Conservation (phyloP, 352 stramenopile genomes). For the Pythium brassicae region DNA sequence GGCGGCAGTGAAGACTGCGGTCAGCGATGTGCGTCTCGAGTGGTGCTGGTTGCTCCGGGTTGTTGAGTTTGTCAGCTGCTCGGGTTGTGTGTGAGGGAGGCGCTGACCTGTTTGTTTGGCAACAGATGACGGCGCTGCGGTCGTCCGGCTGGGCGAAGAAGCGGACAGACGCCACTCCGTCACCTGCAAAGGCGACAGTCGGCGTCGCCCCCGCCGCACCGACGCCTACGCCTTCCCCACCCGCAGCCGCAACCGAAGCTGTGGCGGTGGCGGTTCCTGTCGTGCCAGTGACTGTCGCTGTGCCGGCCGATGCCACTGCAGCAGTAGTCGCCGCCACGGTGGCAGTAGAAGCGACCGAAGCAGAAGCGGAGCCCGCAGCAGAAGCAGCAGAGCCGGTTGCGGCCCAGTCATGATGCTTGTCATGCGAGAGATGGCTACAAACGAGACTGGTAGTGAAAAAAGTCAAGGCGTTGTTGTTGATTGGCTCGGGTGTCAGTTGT, state of each 20-base stretch:
- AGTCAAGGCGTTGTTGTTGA: too few species aligned
- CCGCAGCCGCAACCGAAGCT: too few species aligned
- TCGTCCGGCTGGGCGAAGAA: constrained; percentile 57
- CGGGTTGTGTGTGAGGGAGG: too few species aligned
- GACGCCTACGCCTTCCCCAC: not conserved
- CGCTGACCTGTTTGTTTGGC: not conserved
- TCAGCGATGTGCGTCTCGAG: constrained; percentile 27
- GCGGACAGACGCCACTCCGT: constrained; percentile 16
- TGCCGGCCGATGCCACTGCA: not conserved
- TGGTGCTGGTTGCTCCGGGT: not conserved
- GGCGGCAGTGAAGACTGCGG: constrained; percentile 32
- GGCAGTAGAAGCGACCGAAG: not conserved
- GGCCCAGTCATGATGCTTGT: not conserved
- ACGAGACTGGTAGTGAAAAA: too few species aligned
- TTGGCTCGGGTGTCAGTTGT: too few species aligned
- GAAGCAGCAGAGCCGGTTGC: not conserved
- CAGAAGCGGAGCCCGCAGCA: not conserved
- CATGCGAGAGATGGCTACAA: too few species aligned
- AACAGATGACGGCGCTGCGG: constrained; percentile 39
- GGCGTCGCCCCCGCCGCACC: not conserved
- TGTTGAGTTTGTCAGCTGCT: too few species aligned
- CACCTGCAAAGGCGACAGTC: constrained; percentile 7
- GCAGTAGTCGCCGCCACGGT: not conserved
- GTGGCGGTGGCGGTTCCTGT: not conserved
- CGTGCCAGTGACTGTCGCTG: not conserved